phyloP scores from a whole-genome alignment of 345 rosid species.

The Gossypium ekmanianum region DNA sequence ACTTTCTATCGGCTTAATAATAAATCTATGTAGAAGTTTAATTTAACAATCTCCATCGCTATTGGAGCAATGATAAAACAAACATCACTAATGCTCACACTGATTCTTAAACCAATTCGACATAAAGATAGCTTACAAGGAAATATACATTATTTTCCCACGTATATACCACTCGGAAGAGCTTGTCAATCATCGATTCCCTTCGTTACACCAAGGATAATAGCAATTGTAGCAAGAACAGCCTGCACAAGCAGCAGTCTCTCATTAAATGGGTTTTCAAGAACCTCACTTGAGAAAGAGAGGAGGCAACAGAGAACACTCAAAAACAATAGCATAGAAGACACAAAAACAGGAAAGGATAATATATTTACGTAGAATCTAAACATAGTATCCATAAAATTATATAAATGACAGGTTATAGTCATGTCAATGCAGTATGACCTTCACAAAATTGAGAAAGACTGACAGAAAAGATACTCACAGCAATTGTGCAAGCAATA shows the following conservation, averaged over 20 bases:
- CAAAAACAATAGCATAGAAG: too few species aligned
- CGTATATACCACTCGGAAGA: not conserved
- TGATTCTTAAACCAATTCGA: not conserved
- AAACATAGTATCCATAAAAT: too few species aligned
- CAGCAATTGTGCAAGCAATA: conserved; percentile 44
- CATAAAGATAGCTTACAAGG: too few species aligned
- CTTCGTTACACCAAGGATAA: conserved; percentile 60
- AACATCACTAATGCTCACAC: not conserved
- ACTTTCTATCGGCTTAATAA: not conserved
- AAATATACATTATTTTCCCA: not conserved
- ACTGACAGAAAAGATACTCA: not conserved
- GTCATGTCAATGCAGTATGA: not conserved
- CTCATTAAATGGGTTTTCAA: not conserved
- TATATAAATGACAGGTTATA: not conserved
- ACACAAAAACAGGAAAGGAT: too few species aligned
- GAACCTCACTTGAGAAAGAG: not conserved
- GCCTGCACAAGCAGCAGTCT: conserved; percentile 47
- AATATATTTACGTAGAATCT: too few species aligned
- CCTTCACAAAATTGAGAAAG: not conserved
- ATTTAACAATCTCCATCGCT: not conserved
- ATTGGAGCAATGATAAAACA: not conserved
- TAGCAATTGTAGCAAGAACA: conserved; percentile 59
- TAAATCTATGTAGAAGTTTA: not conserved
- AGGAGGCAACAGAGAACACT: too few species aligned
- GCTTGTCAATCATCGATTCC: conserved; percentile 37